A percentile compares a stretch with the other conserved stretches of the same genome.
These are phyloP conservation scores for Ambrosia artemisiifolia DNA, from an alignment of 129 eudicot species.

Conservation along the genomic window DNA sequence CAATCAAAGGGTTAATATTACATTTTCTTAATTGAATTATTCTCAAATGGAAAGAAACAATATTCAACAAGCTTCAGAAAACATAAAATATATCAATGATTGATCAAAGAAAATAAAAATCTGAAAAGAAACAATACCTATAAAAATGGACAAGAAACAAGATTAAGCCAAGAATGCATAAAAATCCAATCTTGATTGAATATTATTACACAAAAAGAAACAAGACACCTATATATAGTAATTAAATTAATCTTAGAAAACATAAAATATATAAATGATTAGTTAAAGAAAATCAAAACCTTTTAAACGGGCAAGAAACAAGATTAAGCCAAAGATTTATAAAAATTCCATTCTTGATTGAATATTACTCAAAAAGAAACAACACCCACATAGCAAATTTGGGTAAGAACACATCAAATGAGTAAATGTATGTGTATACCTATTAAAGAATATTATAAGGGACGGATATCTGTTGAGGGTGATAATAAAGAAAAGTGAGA, in stretches of 20 bases:
- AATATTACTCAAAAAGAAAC: background rate
- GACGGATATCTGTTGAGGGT: conserved; percentile 22
- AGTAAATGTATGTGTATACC: conserved; percentile 13
- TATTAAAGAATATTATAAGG: conserved; percentile 18
- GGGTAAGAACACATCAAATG: background rate
- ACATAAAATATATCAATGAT: background rate
- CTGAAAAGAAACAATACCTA: background rate
- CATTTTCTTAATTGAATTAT: background rate
- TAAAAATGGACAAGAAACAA: background rate
- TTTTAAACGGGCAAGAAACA: too few species aligned
- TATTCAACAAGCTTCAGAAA: background rate
- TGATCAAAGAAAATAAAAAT: background rate
- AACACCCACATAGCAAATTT: background rate
- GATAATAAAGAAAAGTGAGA: conserved; percentile 21
- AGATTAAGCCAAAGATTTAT: background rate
- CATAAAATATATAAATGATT: background rate
- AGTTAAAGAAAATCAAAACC: too few species aligned
- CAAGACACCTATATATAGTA: background rate
- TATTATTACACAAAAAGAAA: background rate
- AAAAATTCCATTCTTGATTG: conserved; percentile 14
- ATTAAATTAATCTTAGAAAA: background rate
- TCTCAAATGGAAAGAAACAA: background rate
- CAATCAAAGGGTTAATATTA: conserved; percentile 49
- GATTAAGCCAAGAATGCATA: background rate
- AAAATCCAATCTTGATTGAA: conserved; percentile 17